phyloP scores from a whole-genome alignment of 805 yeast genomes.

The Debaryomyces maramus region DNA sequence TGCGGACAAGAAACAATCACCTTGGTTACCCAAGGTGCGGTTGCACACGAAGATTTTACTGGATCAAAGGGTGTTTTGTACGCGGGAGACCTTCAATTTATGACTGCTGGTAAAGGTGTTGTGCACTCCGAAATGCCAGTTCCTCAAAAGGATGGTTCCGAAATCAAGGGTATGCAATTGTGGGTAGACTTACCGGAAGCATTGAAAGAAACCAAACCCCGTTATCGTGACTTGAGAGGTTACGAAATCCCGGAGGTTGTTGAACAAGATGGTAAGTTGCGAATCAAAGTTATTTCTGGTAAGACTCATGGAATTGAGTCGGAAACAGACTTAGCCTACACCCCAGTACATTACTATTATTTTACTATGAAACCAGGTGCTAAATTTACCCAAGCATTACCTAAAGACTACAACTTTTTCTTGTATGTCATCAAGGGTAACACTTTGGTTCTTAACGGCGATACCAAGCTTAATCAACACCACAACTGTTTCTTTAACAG shows the following conservation, averaged over 20 bases:
- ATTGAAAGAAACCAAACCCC: conserved; percentile 63
- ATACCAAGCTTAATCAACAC: conserved; percentile 42
- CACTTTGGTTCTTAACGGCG: conserved; percentile 45
- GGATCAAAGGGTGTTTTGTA: conserved; percentile 75
- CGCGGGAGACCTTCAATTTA: conserved; percentile 86
- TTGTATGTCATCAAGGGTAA: conserved; percentile 66
- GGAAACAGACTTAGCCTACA: conserved; percentile 71
- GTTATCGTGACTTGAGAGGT: conserved; percentile 73
- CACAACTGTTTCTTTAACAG: conserved; percentile 63
- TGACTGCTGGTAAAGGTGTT: conserved; percentile 91
- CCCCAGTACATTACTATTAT: conserved; percentile 76
- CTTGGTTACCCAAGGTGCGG: conserved; percentile 32
- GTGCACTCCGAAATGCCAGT: conserved; percentile 88
- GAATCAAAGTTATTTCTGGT: conserved; percentile 76
- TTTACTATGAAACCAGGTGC: conserved; percentile 67
- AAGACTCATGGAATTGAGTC: conserved; percentile 74
- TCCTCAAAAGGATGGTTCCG: conserved; percentile 48
- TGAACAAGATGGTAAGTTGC: conserved; percentile 61
- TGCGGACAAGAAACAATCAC: conserved; percentile 42
- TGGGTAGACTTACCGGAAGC: conserved; percentile 83
- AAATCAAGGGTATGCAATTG: conserved; percentile 68
- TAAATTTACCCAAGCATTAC: conserved; percentile 56
- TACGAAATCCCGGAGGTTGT: conserved; percentile 69
- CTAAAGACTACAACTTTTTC: conserved; percentile 64
- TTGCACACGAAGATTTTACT: conserved; percentile 66